phyloP scores from a whole-genome alignment of 768 basidiomycete genomes.

The Trametes meyenii region DNA sequence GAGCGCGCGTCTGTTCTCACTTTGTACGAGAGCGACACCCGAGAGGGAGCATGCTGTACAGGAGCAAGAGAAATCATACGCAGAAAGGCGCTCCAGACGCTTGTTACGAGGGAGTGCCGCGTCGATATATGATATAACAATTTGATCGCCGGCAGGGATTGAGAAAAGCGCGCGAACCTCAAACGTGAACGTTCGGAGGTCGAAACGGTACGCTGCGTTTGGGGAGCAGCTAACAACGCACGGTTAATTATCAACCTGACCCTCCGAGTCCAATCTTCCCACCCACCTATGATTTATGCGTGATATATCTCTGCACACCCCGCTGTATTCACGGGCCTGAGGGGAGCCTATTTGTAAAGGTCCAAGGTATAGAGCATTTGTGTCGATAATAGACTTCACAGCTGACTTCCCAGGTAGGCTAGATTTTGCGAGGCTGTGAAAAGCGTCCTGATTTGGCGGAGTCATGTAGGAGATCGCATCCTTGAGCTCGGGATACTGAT shows the following conservation, averaged over 20 bases:
- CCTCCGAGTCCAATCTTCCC: too few species aligned
- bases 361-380: constrained; percentile 10
- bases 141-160: constrained; percentile 2
- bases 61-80: constrained; percentile 14
- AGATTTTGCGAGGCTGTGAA: constrained; percentile 4
- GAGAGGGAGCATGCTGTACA: constrained; percentile 14
- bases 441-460: not conserved
- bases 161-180: constrained; percentile 13
- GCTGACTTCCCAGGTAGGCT: not conserved
- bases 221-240: constrained; percentile 21
- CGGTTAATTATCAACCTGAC: too few species aligned
- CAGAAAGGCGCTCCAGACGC: constrained; percentile 4
- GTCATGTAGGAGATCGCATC: not conserved
- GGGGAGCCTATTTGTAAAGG: not conserved
- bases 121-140: constrained; percentile 18
- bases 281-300: constrained; percentile 15
- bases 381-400: constrained; percentile 15
- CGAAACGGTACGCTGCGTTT: constrained; percentile 11
- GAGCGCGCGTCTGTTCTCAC: constrained; percentile 13
- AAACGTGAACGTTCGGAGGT: not conserved
- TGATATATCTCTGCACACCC: constrained; percentile 10
- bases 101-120: constrained; percentile 1
- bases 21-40: not conserved
- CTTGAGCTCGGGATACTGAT: constrained; percentile 9
- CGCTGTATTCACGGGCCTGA: constrained; percentile 5